Conservation (phyloP, 2,329 filamentous ascomycete genomes). For the Talaromyces albobiverticillius region DNA sequence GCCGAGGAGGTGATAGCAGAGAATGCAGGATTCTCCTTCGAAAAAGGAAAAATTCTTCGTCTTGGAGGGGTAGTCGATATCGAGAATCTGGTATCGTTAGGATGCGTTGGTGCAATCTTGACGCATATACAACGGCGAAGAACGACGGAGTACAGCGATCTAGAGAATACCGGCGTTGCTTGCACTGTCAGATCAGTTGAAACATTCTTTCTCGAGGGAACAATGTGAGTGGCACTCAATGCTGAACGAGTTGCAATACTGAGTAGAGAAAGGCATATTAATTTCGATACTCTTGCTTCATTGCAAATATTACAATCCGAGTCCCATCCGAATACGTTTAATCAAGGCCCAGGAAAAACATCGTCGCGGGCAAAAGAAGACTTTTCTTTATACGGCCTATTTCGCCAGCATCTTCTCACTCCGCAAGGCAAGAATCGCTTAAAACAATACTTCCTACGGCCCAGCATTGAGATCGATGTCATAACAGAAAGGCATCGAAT, state of each 20-base stretch:
- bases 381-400: slow-evolving; percentile 79
- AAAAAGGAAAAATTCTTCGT: slow-evolving; percentile 64
- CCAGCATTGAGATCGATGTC: slow-evolving; percentile 63
- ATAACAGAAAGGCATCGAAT: slow-evolving; percentile 72
- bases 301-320: slow-evolving; percentile 84
- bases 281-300: slow-evolving; percentile 73
- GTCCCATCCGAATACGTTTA: slow-evolving; percentile 76
- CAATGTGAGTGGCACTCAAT: slow-evolving; percentile 50
- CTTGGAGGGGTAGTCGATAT: slow-evolving; percentile 70
- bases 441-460: slow-evolving; percentile 77
- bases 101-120: slow-evolving; percentile 86
- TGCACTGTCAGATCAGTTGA: slow-evolving; percentile 64
- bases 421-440: slow-evolving; percentile 73
- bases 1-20: slow-evolving; percentile 35
- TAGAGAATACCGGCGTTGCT: slow-evolving; percentile 54
- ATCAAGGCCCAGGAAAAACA: slow-evolving; percentile 63
- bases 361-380: slow-evolving; percentile 71
- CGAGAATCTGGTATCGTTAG: slow-evolving; percentile 70
- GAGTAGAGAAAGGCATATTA: slow-evolving; percentile 66
- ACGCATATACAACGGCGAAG: slow-evolving; percentile 69
- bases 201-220: slow-evolving; percentile 68
- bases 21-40: slow-evolving; percentile 49
- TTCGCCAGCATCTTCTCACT: slow-evolving; percentile 70
- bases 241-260: neutral
- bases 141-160: slow-evolving; percentile 61